Evolutionary conservation across 176 grass and related monocot species (phyloP), one percentile per base, ranked within the genome.

Genomic region (Saccharum officinarum): DNA sequence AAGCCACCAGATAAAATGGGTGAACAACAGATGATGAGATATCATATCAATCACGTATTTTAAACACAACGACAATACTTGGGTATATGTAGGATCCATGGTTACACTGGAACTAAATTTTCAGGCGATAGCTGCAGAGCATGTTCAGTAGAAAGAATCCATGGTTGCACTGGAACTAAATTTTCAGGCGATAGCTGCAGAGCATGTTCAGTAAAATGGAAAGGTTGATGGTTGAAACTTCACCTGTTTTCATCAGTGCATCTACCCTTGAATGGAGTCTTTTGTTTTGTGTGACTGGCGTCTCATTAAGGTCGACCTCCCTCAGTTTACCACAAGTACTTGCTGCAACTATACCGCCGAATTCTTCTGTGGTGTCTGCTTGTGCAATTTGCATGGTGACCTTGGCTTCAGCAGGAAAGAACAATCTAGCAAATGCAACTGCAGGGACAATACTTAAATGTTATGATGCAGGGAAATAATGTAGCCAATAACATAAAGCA

Each of bases 281-380:
- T 78, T 96, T 92, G 86, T 96, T 99, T 86, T 90, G 90, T 82
- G 74, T 91, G 67, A 64, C 17, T 50, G 97, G 97, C 49, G 97
- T 99, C 76, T 99, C 97, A 55, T 99, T 99, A 38, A 97, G 82
- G 86, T 99, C 97, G 0, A 99, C 97, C 72, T 99, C 97, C 85
- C 88, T 94, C 50, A 99, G 86, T 84, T 88, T 94, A 87, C 86
- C 86, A 42, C 84, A 87, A 68, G 82, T 92, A 41, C 70, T 85
- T 71, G 92, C 34, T 69, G 68, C 77, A 77, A 73, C 10, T 76
- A 96, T 67, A 72, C 79, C 84, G 4, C 90, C 84, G 45, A 96
- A 88, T 90, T 97, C 92, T 41, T 80, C 82, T 77, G 90, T 97
- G 46, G 59, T 38, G 17, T 92, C 97, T 77, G 93, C 97, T 59